These are phyloP conservation scores for Cucurbita pepo DNA, from an alignment of 306 rosid species.

Conservation along the genomic window DNA sequence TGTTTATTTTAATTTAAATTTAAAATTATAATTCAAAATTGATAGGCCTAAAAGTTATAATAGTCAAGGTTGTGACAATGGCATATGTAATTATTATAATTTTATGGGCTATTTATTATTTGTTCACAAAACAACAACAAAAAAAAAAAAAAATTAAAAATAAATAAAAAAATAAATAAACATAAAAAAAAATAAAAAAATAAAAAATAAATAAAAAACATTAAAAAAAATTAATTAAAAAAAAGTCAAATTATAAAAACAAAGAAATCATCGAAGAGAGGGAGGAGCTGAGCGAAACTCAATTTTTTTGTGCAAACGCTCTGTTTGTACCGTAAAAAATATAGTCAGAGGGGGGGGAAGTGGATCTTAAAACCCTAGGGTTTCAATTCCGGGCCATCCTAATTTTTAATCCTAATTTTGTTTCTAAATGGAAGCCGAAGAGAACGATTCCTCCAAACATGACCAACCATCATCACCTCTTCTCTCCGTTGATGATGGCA, in stretches of 20 bases:
- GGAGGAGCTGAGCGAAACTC: neutral
- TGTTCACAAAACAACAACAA: no score
- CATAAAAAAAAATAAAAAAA: neutral
- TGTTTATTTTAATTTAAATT: no score
- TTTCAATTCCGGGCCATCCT: slow-evolving; percentile 8
- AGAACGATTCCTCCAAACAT: slow-evolving; percentile 25
- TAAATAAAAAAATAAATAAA: no score
- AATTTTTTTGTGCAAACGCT: neutral
- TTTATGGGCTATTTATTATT: no score
- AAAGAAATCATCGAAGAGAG: neutral
- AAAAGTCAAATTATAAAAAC: neutral
- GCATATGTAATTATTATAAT: no score
- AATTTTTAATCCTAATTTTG: slow-evolving; percentile 1
- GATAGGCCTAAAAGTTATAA: no score
- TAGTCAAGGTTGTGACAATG: no score
- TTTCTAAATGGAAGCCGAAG: slow-evolving; percentile 39
- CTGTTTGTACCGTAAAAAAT: neutral
- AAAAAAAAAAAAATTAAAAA: no score
- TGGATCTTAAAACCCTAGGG: slow-evolving; percentile 31
- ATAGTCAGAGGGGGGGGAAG: neutral
- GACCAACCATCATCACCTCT: neutral
- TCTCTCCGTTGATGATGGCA: neutral
- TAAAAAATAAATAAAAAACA: no score
- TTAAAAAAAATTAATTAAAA: neutral
- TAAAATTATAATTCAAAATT: no score